Conservation (phyloP, 371 early-diverging fungal genomes). For the Mortierella sp. region DNA sequence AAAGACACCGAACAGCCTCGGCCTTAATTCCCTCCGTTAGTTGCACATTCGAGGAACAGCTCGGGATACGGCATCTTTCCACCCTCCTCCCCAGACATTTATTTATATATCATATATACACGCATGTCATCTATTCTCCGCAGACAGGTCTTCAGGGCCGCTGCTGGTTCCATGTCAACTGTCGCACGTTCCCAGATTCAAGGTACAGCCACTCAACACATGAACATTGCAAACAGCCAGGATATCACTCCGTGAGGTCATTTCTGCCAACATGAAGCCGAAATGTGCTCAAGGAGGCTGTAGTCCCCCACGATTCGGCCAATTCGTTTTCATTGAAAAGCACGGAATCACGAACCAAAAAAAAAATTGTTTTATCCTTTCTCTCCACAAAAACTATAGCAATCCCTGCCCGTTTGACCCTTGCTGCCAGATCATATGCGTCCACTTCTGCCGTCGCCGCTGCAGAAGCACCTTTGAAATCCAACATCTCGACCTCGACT, state of each 20-base stretch:
- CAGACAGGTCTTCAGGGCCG: constrained; percentile 43
- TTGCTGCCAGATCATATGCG: constrained; percentile 40
- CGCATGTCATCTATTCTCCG: constrained; percentile 45
- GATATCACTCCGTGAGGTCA: too few relatives aligned
- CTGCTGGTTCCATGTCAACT: constrained; percentile 23
- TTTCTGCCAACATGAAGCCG: neutral
- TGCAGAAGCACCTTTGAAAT: constrained; percentile 38
- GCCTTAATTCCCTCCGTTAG: too few relatives aligned
- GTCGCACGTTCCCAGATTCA: constrained; percentile 35
- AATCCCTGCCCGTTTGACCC: constrained; percentile 31
- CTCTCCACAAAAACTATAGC: neutral
- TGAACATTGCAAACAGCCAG: neutral
- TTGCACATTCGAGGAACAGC: neutral
- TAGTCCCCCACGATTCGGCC: neutral
- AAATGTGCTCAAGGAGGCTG: neutral
- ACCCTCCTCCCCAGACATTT: neutral
- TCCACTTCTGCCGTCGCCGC: constrained; percentile 15
- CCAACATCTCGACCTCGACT: constrained; percentile 46
- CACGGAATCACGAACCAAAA: constrained; percentile 6
- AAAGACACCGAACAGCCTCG: too few relatives aligned
- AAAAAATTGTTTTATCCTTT: neutral
- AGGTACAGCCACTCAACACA: constrained; percentile 19
- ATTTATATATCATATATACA: neutral
- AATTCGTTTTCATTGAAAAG: neutral
- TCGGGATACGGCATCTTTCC: constrained; percentile 2